phyloP scores from a whole-genome alignment of 345 rosid genomes.

The Acer negundo region DNA sequence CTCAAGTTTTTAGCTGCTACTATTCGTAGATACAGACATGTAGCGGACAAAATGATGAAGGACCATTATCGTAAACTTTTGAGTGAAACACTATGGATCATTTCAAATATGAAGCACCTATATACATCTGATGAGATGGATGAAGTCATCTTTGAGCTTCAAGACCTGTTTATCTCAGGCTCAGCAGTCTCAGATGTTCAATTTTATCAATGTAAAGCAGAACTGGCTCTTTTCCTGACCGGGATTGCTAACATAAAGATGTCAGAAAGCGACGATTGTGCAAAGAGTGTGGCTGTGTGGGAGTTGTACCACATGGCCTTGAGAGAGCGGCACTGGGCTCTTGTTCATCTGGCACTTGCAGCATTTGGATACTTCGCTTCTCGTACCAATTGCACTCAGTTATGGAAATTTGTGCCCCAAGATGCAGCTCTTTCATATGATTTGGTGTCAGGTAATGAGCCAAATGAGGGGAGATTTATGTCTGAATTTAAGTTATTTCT shows the following conservation, averaged over 20 bases:
- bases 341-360: slow-evolving; percentile 65
- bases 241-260: slow-evolving; percentile 64
- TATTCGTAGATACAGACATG: slow-evolving; percentile 39
- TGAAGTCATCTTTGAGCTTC: slow-evolving; percentile 63
- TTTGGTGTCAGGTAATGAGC: slow-evolving; percentile 51
- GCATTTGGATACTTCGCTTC: slow-evolving; percentile 89
- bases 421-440: slow-evolving; percentile 87
- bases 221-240: slow-evolving; percentile 69
- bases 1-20: slow-evolving; percentile 52
- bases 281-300: slow-evolving; percentile 69
- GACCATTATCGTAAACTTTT: slow-evolving; percentile 48
- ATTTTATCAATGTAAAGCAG: slow-evolving; percentile 54
- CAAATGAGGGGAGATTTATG: slow-evolving; percentile 72
- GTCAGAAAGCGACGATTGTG: slow-evolving; percentile 61
- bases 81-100: slow-evolving; percentile 48
- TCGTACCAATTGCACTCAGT: slow-evolving; percentile 70
- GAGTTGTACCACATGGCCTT: slow-evolving; percentile 79
- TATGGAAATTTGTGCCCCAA: slow-evolving; percentile 87
- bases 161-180: slow-evolving; percentile 55
- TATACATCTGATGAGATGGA: slow-evolving; percentile 63
- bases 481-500: slow-evolving; percentile 73
- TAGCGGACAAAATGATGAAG: slow-evolving; percentile 32
- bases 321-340: slow-evolving; percentile 80
- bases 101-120: slow-evolving; percentile 54
- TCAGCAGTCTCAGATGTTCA: slow-evolving; percentile 38